Evolutionary conservation across 768 basidiomycete species (phyloP).

Genomic region (Auricularia cornea): DNA sequence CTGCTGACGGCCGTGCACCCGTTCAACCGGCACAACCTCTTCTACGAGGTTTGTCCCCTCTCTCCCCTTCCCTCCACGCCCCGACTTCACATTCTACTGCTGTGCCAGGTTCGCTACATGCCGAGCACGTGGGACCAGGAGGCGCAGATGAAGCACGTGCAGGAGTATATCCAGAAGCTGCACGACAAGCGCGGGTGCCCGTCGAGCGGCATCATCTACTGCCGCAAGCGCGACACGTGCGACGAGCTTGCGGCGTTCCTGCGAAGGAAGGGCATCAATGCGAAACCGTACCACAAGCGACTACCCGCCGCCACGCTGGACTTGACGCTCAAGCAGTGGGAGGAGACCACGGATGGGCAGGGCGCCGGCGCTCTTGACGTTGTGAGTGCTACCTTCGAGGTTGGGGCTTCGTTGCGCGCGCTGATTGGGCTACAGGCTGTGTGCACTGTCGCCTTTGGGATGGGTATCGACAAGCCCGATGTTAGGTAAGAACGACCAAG

Average conservation of each 20-base stretch:
- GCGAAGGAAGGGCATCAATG: constrained; percentile 55
- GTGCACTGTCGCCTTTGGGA: constrained; percentile 81
- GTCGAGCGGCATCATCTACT: constrained; percentile 72
- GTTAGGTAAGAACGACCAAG: too few species aligned
- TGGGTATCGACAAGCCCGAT: constrained; percentile 79
- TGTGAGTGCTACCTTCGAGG: constrained; percentile 38
- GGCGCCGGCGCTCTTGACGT: constrained; percentile 51
- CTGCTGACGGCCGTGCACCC: constrained; percentile 64
- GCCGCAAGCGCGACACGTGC: constrained; percentile 57
- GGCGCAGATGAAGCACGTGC: constrained; percentile 55
- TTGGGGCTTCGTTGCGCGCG: background rate
- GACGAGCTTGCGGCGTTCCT: constrained; percentile 59
- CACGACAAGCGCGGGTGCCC: constrained; percentile 49
- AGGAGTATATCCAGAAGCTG: constrained; percentile 55
- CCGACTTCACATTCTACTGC: background rate
- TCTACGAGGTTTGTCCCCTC: constrained; percentile 53
- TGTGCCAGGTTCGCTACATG: constrained; percentile 53
- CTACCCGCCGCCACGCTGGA: constrained; percentile 46
- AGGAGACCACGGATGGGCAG: constrained; percentile 16
- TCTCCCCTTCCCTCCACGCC: background rate
- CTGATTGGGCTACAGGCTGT: constrained; percentile 37
- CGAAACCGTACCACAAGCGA: constrained; percentile 69
- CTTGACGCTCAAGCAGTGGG: constrained; percentile 48
- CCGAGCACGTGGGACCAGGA: constrained; percentile 41
- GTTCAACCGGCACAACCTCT: constrained; percentile 73